phyloP scores from a whole-genome alignment of 1,284 basidiomycete species.

The Spongiforma sp. region DNA sequence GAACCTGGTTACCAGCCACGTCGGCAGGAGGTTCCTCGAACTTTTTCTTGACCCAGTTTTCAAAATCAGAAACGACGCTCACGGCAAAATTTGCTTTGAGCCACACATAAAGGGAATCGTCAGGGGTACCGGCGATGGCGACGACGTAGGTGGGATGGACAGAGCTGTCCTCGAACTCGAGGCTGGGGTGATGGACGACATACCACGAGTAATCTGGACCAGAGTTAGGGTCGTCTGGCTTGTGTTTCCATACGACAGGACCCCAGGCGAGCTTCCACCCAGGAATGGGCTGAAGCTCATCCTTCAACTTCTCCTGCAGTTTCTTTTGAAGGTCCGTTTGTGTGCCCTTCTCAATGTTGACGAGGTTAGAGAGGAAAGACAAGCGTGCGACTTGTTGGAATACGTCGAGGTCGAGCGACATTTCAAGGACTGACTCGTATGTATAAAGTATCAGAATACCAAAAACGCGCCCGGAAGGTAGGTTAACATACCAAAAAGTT shows the following conservation, averaged over 20 bases:
- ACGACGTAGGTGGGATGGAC: conserved; percentile 1
- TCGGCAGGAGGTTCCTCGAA: too few relatives aligned
- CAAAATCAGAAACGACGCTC: not conserved
- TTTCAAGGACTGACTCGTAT: not conserved
- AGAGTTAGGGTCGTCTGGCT: not conserved
- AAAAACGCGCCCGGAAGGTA: too few relatives aligned
- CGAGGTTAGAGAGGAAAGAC: not conserved
- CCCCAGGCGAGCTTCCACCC: not conserved
- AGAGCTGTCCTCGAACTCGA: not conserved
- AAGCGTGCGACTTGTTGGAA: not conserved
- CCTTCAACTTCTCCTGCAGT: not conserved
- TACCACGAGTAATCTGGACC: not conserved
- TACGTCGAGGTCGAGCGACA: conserved; percentile 2
- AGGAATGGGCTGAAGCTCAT: not conserved
- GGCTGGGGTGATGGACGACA: not conserved
- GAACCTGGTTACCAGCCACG: too few relatives aligned
- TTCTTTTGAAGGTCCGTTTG: not conserved
- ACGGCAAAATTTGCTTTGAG: not conserved
- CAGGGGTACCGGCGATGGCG: not conserved
- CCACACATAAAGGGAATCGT: not conserved
- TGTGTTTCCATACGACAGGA: not conserved
- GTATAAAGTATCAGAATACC: not conserved
- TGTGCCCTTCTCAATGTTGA: not conserved
- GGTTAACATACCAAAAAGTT: too few relatives aligned
- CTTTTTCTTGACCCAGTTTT: too few relatives aligned